Evolutionary conservation across 805 yeast species (phyloP), one percentile per base, ranked within the genome.

Genomic region (Blastobotrys chiropterorum): DNA sequence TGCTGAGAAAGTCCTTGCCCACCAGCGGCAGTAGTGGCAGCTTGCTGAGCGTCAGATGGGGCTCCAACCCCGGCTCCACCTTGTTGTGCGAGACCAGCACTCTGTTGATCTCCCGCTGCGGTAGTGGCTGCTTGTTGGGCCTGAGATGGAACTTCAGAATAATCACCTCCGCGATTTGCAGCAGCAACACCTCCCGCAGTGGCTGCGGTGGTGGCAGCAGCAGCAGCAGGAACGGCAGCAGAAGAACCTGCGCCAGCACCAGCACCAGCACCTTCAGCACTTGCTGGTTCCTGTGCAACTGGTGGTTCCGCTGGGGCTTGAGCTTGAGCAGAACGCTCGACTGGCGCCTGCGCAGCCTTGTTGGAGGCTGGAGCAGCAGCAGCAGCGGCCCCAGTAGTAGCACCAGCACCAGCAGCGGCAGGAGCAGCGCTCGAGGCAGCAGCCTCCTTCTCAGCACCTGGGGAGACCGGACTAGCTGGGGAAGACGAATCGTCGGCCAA

Each of bases 401-500:
- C 51, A n/a, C 49, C 40, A 22, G 48, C 26, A 17, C 15, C 46
- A 13, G 43, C 48, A 20, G 50, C 20, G 14, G 46, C 30, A 13
- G 50, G 50, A 26, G 53, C 45, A 3, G 53, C 54, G 14, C 55
- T 15, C 2, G 53, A 50, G 38, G 56, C 47, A 3, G 46, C 48
- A 14, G 51, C 46, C 22, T 44, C 56, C 17, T 30, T 41, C n/a
- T 40, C 34, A 14, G 52, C 21, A 26, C 49, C 54, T 14, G 49
- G 20, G n/a, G 40, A 46, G 22, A 21, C 44, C 14, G 41, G 45
- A 20, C 42, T 26, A 16, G 40, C 22, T n/a, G 47, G 34, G 21
- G 53, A 53, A 19, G 52, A 45, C 19, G 42, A 17, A n/a, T 46
- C 57, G 14, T 56, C 58, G 2, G 60, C 43, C 2, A 44, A 53